phyloP scores from a whole-genome alignment of 768 basidiomycete species.

The Mycena crocata region DNA sequence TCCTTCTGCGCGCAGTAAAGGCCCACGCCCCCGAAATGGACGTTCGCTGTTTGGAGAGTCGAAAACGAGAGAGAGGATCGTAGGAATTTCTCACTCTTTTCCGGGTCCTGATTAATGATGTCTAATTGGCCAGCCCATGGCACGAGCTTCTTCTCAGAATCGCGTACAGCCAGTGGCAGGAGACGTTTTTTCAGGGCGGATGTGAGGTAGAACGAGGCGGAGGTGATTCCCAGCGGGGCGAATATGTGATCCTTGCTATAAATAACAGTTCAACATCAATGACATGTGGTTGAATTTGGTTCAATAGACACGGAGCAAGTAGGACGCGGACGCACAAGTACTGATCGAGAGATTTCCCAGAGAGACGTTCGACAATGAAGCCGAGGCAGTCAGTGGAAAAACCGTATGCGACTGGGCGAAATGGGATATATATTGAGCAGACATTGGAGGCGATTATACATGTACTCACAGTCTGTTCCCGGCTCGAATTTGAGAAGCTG shows the following conservation, averaged over 20 bases:
- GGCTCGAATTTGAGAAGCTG: slow-evolving; percentile 44
- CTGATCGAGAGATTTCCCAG: slow-evolving; percentile 40
- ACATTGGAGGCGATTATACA: not conserved
- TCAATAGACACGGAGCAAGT: not conserved
- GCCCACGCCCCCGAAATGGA: slow-evolving; percentile 32
- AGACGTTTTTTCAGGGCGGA: slow-evolving; percentile 24
- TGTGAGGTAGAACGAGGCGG: slow-evolving; percentile 36
- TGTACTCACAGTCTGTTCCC: slow-evolving; percentile 40
- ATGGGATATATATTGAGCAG: not conserved
- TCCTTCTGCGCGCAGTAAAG: slow-evolving; percentile 35
- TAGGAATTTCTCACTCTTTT: slow-evolving; percentile 22
- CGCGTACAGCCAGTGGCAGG: slow-evolving; percentile 28
- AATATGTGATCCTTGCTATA: slow-evolving; percentile 38
- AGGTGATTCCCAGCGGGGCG: slow-evolving; percentile 33
- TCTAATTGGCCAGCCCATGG: slow-evolving; percentile 28
- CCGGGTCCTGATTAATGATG: slow-evolving; percentile 30
- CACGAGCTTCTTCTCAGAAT: slow-evolving; percentile 25
- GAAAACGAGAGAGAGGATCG: not conserved
- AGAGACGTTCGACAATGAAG: slow-evolving; percentile 42
- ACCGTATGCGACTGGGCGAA: slow-evolving; percentile 41
- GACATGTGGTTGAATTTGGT: not conserved
- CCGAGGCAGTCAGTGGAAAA: slow-evolving; percentile 38
- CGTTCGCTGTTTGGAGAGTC: not conserved
- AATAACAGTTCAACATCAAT: not conserved
- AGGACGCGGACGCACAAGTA: slow-evolving; percentile 37